These are phyloP conservation scores for Chlorella sp. DNA, from an alignment of 139 green algal species.

Conservation along the genomic window DNA sequence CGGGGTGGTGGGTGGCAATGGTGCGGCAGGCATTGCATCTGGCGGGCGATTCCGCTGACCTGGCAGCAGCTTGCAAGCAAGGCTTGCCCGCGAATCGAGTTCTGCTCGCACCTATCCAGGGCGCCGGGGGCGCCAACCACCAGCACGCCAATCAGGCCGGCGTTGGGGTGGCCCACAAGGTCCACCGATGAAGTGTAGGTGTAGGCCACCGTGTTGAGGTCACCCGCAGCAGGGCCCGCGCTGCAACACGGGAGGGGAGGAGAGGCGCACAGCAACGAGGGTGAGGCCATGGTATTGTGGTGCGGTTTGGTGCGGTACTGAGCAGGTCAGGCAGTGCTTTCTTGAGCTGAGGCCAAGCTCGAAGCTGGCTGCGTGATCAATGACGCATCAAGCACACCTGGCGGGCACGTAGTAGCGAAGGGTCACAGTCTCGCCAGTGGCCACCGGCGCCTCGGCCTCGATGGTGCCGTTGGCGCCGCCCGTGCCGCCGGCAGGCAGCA, in stretches of 20 bases:
- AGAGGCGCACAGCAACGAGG: too few species aligned
- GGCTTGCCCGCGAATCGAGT: too few species aligned
- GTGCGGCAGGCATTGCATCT: too few species aligned
- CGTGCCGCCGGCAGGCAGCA: conserved; percentile 8
- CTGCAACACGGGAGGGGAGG: background rate
- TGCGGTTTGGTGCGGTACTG: too few species aligned
- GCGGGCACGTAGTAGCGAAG: conserved; percentile 56
- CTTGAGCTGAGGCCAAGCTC: too few species aligned
- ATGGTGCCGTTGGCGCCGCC: background rate
- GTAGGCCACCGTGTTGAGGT: conserved; percentile 54
- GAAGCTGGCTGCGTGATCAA: too few species aligned
- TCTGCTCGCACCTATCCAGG: background rate
- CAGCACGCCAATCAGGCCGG: conserved; percentile 57
- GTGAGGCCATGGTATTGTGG: too few species aligned
- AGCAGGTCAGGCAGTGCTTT: too few species aligned
- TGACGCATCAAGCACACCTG: background rate
- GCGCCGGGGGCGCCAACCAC: conserved; percentile 38
- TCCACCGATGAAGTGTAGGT: conserved; percentile 60
- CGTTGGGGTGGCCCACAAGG: conserved; percentile 53
- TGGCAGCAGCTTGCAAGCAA: too few species aligned
- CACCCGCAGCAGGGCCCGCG: conserved; percentile 23
- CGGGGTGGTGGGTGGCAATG: background rate
- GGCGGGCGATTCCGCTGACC: too few species aligned
- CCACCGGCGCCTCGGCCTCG: conserved; percentile 30
- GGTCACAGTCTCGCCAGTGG: background rate